Percentiles rank a stretch among this genome's conserved stretches.
phyloP scores from a whole-genome alignment of 1,139 yeast genomes.

The Kodamaea plutei region DNA sequence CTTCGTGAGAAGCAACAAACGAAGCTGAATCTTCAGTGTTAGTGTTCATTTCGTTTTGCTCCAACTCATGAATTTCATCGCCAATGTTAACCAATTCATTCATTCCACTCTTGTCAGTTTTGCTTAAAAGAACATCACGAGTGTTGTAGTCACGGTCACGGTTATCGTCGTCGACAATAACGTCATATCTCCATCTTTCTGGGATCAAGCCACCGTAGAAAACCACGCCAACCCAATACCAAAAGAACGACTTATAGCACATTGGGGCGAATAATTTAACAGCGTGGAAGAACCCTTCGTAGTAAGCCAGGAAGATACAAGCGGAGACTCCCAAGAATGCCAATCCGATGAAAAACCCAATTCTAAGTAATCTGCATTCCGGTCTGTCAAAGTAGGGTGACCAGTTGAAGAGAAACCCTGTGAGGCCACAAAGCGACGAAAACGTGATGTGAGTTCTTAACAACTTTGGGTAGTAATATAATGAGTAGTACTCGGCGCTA shows the following conservation, averaged over 20 bases:
- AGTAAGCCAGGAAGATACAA: conserved; percentile 50
- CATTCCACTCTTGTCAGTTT: conserved; percentile 37
- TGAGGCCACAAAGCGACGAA: conserved; percentile 62
- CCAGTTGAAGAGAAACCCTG: conserved; percentile 85
- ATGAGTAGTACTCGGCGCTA: conserved; percentile 77
- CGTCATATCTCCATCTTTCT: conserved; percentile 78
- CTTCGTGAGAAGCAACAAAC: conserved; percentile 12
- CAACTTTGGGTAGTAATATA: conserved; percentile 56
- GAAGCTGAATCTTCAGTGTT: conserved; percentile 10
- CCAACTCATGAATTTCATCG: conserved; percentile 38
- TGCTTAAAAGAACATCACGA: conserved; percentile 33
- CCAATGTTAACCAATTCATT: conserved; percentile 41
- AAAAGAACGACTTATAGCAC: conserved; percentile 55
- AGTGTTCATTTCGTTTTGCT: conserved; percentile 7
- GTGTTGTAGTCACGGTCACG: conserved; percentile 20
- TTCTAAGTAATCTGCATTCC: conserved; percentile 74
- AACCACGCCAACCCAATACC: conserved; percentile 79
- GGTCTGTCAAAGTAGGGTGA: conserved; percentile 85
- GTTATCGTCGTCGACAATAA: conserved; percentile 34
- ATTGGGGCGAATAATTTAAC: conserved; percentile 58
- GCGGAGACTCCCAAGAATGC: conserved; percentile 74
- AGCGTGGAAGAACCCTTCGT: conserved; percentile 55
- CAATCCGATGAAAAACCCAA: conserved; percentile 76
- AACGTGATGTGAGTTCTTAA: conserved; percentile 50
- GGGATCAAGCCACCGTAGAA: conserved; percentile 89